Base-by-base conservation (phyloP, 495 filamentous ascomycete species). In the Pyrenula massariospora region DNA sequence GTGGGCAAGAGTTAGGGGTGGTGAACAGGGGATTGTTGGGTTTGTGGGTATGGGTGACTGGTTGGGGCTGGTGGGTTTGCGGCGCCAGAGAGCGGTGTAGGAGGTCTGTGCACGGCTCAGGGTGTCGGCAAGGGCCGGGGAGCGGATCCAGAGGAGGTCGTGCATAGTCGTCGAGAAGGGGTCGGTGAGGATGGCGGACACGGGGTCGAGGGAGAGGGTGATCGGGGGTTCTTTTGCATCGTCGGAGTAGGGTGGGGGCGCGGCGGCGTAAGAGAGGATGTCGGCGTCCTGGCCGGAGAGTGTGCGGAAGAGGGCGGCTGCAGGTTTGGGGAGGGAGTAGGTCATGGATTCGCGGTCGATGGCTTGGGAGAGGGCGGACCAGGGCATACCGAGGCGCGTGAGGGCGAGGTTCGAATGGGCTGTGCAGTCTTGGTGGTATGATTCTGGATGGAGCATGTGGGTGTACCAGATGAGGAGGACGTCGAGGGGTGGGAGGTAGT, bases 101-200 rank as follows among this genome's bases (percentile, higher is more conserved):
- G 64, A 57, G 12, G 51, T 57, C 10, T 62, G 51, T 22, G 61
- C 58, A 2, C 62, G 59, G 19, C 50, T 20, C 15, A 66, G 21
- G 0, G 65, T 68, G 12, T 64, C 64, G 19, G 58, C 54, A 3
- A 73, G 57, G 1, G 68, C 60, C 0, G 68, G 67, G 10, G 57
- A 64, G 57, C 63, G 66, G 42, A 74, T 62, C 65, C 64, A 67
- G 23, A 69, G 62, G 10, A 63, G 52, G 3, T 19, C 24, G 31
- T 63, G 22, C 64, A 68, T 68, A 50, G 65, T 68, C 21, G 63
- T 54, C 5, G 66, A 36, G 52, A 68, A 68, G n/a, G 5, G 19
- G 10, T 52, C 19, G 50, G 8, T 52, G 8, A 52, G 50, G 8
- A 52, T 19, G 8, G n/a, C 22, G 19, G 5, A 5, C 19, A 24